These are phyloP conservation scores for Dictyophora rubrovolvata DNA, from an alignment of 768 basidiomycete genomes.

Conservation along the genomic window DNA sequence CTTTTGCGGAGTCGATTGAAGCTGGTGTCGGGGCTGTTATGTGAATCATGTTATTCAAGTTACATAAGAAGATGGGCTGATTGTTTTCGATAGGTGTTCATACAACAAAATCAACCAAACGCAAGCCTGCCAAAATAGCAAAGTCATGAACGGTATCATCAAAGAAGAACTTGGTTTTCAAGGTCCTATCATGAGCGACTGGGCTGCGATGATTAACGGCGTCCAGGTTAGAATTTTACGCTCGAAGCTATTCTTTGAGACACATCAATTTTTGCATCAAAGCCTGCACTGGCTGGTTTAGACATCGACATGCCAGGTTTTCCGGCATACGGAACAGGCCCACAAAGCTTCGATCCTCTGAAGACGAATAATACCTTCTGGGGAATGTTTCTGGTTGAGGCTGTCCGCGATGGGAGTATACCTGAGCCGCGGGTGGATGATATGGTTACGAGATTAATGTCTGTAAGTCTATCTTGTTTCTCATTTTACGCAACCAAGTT, in stretches of 20 bases:
- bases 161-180: slow-evolving; percentile 72
- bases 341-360: slow-evolving; percentile 1
- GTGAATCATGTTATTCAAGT: slow-evolving; percentile 28
- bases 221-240: not conserved
- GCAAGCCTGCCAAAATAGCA: slow-evolving; percentile 67
- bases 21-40: slow-evolving; percentile 66
- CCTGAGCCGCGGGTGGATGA: slow-evolving; percentile 57
- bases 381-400: slow-evolving; percentile 27
- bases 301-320: slow-evolving; percentile 56
- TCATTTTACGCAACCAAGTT: not conserved
- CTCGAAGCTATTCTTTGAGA: not conserved
- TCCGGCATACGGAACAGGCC: slow-evolving; percentile 38
- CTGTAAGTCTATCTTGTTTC: not conserved
- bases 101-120: slow-evolving; percentile 55
- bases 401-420: slow-evolving; percentile 58
- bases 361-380: slow-evolving; percentile 8
- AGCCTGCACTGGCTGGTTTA: slow-evolving; percentile 41
- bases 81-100: slow-evolving; percentile 1
- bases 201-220: slow-evolving; percentile 13
- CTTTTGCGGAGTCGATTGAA: slow-evolving; percentile 61
- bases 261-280: not conserved
- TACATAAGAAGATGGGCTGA: not conserved
- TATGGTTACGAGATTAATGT: slow-evolving; percentile 45
- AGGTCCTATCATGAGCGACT: slow-evolving; percentile 29
- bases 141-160: slow-evolving; percentile 60